Evolutionary conservation across 768 basidiomycete species (phyloP).

Genomic region (Pulveroboletus sp.): DNA sequence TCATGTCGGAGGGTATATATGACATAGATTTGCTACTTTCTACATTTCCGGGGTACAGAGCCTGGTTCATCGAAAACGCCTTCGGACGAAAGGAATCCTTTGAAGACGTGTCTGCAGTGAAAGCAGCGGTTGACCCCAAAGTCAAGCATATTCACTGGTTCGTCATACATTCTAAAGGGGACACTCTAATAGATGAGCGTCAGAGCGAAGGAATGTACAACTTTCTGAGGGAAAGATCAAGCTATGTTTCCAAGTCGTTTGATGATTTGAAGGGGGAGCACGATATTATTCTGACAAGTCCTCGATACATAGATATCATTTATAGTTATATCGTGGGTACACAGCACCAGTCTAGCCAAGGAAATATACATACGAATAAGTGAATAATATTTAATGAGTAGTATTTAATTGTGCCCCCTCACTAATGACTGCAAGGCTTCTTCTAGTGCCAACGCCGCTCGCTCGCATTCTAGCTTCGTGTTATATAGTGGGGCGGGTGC

Average conservation of each 20-base stretch:
- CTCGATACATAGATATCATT: conserved; percentile 46
- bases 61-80: conserved; percentile 63
- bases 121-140: conserved; percentile 35
- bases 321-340: conserved; percentile 30
- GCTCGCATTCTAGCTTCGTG: conserved; percentile 70
- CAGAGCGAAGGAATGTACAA: conserved; percentile 62
- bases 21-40: conserved; percentile 62
- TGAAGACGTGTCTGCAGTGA: conserved; percentile 42
- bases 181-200: conserved; percentile 57
- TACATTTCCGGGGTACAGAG: conserved; percentile 62
- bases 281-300: conserved; percentile 43
- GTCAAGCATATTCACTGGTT: conserved; percentile 53
- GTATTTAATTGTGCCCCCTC: conserved; percentile 11
- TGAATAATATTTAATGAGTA: not conserved
- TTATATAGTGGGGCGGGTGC: conserved; percentile 88
- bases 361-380: conserved; percentile 2
- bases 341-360: conserved; percentile 1
- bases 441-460: conserved; percentile 63
- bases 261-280: conserved; percentile 48
- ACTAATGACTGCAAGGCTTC: conserved; percentile 42
- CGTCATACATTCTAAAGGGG: conserved; percentile 69
- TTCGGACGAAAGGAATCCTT: conserved; percentile 57
- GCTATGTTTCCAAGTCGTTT: conserved; percentile 34
- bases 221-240: conserved; percentile 40
- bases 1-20: conserved; percentile 75